phyloP scores from a whole-genome alignment of 129 eudicot species.

The Mikania micrantha region DNA sequence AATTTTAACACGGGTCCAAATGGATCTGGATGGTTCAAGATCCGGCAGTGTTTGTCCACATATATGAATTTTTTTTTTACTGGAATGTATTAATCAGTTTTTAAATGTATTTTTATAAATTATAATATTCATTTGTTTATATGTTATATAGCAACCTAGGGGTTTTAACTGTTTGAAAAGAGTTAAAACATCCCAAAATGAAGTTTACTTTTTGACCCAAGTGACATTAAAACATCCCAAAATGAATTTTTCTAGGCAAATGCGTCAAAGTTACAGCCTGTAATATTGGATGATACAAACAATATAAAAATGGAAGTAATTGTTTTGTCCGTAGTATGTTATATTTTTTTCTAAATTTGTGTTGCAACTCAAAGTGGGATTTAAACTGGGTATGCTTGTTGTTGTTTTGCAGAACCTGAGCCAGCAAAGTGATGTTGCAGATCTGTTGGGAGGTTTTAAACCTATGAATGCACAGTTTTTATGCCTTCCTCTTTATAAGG shows the following conservation, averaged over 20 bases:
- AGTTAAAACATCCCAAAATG: no score
- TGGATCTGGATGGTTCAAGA: not conserved
- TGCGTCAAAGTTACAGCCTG: not conserved
- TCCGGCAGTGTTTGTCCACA: not conserved
- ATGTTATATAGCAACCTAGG: not conserved
- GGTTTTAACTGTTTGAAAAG: not conserved
- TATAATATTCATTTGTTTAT: not conserved
- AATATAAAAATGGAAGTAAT: conserved; percentile 2
- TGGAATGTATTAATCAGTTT: not conserved
- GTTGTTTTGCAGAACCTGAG: conserved; percentile 98
- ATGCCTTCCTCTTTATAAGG: conserved; percentile 75
- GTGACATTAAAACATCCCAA: not conserved
- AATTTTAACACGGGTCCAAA: not conserved
- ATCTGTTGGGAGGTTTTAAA: conserved; percentile 83
- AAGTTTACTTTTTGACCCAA: not conserved
- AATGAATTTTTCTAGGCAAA: not conserved
- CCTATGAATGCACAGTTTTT: conserved; percentile 68
- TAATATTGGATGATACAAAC: not conserved
- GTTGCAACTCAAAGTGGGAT: no score
- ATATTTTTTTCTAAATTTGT: conserved; percentile 8
- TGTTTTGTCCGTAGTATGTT: not conserved
- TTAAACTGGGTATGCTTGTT: no score
- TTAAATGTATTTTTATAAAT: not conserved
- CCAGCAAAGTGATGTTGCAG: conserved; percentile 97
- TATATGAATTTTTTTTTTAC: not conserved